Evolutionary conservation across 129 eudicot genomes (phyloP).

Genomic region (Silybum marianum): DNA sequence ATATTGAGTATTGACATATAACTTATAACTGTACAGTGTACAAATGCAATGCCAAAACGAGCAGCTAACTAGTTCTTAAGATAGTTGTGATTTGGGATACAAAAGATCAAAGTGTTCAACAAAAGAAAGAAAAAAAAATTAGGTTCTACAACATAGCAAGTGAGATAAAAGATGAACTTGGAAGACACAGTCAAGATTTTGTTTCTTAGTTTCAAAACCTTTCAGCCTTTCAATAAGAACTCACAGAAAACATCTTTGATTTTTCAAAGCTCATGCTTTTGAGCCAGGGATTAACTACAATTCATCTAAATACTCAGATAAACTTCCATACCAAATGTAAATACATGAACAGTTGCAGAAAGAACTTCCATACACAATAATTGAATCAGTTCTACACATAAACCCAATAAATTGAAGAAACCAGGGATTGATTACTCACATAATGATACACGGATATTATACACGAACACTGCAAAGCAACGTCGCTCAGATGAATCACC

Average conservation of each 20-base stretch:
- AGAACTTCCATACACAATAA: neutral
- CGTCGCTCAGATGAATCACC: conserved; percentile 13
- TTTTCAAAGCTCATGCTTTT: neutral
- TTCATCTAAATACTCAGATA: neutral
- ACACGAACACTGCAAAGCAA: conserved; percentile 11
- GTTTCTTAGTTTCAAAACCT: neutral
- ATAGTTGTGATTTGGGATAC: neutral
- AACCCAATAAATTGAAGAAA: neutral
- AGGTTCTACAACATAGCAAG: neutral
- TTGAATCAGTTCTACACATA: neutral
- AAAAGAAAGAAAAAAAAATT: neutral
- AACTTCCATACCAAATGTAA: neutral
- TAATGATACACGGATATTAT: conserved; percentile 5
- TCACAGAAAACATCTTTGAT: neutral
- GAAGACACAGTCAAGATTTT: neutral
- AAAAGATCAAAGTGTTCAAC: neutral
- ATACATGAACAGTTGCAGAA: neutral
- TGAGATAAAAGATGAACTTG: neutral
- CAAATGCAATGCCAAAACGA: neutral
- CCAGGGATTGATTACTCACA: conserved; percentile 14
- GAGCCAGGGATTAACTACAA: neutral
- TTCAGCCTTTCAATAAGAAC: neutral
- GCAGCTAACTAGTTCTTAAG: neutral
- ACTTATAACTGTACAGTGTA: too few relatives aligned
- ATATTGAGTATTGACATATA: too few relatives aligned